phyloP scores from a whole-genome alignment of 129 eudicot species.

The Tagetes erecta region DNA sequence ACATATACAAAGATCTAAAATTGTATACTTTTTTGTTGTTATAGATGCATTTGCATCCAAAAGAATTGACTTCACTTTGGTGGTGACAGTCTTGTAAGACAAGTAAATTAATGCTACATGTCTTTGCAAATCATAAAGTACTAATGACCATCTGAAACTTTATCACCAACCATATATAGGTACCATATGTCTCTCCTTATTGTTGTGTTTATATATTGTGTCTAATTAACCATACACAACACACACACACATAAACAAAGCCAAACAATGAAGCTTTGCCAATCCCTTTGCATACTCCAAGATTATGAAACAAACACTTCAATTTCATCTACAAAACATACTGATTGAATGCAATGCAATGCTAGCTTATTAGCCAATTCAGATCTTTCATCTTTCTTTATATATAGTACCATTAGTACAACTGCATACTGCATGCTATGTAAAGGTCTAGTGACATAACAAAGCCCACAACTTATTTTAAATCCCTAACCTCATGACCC shows the following conservation, averaged over 20 bases:
- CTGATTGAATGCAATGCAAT: conserved; percentile 31
- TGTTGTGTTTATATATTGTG: conserved; percentile 13
- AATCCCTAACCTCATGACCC: not conserved
- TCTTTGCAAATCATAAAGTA: conserved; percentile 30
- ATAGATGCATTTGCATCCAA: conserved; percentile 13
- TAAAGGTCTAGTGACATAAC: conserved; percentile 39
- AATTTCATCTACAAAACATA: conserved; percentile 38
- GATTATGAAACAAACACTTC: conserved; percentile 33
- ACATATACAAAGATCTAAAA: not conserved
- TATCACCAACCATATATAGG: conserved; percentile 25
- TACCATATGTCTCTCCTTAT: conserved; percentile 23
- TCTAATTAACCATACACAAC: conserved; percentile 17
- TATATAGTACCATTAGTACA: conserved; percentile 29
- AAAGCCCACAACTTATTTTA: conserved; percentile 34
- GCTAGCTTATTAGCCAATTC: conserved; percentile 43
- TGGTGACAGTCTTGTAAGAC: conserved; percentile 27
- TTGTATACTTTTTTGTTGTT: conserved; percentile 14
- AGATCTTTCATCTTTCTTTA: conserved; percentile 42
- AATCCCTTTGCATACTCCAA: conserved; percentile 38
- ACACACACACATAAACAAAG: conserved; percentile 12
- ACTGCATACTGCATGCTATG: conserved; percentile 23
- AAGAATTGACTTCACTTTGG: conserved; percentile 30
- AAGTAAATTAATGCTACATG: conserved; percentile 31
- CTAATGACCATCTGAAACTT: conserved; percentile 32
- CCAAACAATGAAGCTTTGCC: conserved; percentile 31